Evolutionary conservation across 108 stramenopile genomes (phyloP).

Genomic region (Ochromonas danica): DNA sequence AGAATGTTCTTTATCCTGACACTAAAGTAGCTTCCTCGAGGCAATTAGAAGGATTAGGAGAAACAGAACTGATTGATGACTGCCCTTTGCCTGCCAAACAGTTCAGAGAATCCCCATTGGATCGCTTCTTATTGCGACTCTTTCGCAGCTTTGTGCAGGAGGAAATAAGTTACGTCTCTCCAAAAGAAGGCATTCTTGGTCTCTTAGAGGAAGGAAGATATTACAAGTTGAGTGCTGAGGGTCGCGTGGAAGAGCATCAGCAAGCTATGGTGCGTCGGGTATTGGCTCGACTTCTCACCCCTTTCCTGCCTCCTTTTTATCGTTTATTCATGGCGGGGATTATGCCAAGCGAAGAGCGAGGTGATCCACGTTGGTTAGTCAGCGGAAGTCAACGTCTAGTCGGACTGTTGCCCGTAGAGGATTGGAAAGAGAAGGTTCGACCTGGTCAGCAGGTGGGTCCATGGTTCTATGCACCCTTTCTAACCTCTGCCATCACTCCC

Average conservation of each 20-base stretch:
- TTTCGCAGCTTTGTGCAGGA: neutral
- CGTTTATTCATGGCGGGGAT: conserved; percentile 82
- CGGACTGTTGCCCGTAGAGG: too few relatives aligned
- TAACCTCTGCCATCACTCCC: conserved; percentile 81
- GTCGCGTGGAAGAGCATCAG: conserved; percentile 39
- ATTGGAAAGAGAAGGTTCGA: too few relatives aligned
- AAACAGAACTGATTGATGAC: neutral
- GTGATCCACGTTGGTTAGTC: conserved; percentile 28
- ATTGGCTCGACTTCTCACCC: conserved; percentile 76
- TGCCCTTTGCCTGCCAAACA: neutral
- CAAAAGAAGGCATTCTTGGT: neutral
- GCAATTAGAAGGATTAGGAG: neutral
- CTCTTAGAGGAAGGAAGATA: neutral
- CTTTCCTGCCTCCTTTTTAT: conserved; percentile 78
- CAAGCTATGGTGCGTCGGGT: conserved; percentile 72
- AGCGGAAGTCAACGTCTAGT: too few relatives aligned
- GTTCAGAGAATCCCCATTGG: neutral
- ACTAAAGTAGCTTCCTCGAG: too few relatives aligned
- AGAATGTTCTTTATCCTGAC: neutral
- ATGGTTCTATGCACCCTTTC: conserved; percentile 75
- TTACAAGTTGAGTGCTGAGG: neutral
- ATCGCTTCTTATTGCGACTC: neutral
- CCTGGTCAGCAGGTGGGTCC: too few relatives aligned
- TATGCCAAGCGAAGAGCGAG: conserved; percentile 55
- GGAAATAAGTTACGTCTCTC: neutral